Evolutionary conservation across 192 early-diverging fungal genomes (phyloP).

Genomic region (Coemansia sp.): DNA sequence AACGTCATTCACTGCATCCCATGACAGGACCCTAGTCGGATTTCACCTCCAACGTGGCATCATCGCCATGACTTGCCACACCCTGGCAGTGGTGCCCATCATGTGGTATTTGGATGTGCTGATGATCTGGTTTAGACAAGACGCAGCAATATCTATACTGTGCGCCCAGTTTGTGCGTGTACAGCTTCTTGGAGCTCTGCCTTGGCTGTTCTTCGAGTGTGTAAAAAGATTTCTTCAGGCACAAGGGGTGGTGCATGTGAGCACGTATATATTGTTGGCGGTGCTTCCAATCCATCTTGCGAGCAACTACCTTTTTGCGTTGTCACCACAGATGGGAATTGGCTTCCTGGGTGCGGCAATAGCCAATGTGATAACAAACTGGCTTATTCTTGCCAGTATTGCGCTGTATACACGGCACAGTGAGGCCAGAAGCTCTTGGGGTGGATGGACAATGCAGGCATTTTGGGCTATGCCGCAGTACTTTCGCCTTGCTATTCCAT

Average conservation of each 20-base stretch:
- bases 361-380: constrained; percentile 74
- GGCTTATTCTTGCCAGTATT: constrained; percentile 66
- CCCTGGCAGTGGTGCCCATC: constrained; percentile 67
- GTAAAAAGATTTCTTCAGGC: constrained; percentile 83
- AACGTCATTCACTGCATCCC: constrained; percentile 67
- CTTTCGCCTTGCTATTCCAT: constrained; percentile 68
- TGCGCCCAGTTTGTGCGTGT: constrained; percentile 69
- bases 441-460: constrained; percentile 61
- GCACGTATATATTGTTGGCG: constrained; percentile 69
- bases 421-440: constrained; percentile 64
- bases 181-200: constrained; percentile 69
- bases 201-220: constrained; percentile 80
- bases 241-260: constrained; percentile 89
- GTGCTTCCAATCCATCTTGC: constrained; percentile 71
- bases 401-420: constrained; percentile 62
- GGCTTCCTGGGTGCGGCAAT: constrained; percentile 86
- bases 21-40: constrained; percentile 67
- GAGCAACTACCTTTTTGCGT: constrained; percentile 81
- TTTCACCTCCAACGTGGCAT: constrained; percentile 79
- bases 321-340: constrained; percentile 61
- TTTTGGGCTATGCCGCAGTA: constrained; percentile 54
- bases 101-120: constrained; percentile 72
- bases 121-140: constrained; percentile 73
- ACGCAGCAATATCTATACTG: constrained; percentile 64
- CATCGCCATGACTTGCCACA: constrained; percentile 67